Percentiles rank a stretch among this genome's conserved stretches.
phyloP scores from a whole-genome alignment of 345 rosid species.

The Hibiscus trionum region DNA sequence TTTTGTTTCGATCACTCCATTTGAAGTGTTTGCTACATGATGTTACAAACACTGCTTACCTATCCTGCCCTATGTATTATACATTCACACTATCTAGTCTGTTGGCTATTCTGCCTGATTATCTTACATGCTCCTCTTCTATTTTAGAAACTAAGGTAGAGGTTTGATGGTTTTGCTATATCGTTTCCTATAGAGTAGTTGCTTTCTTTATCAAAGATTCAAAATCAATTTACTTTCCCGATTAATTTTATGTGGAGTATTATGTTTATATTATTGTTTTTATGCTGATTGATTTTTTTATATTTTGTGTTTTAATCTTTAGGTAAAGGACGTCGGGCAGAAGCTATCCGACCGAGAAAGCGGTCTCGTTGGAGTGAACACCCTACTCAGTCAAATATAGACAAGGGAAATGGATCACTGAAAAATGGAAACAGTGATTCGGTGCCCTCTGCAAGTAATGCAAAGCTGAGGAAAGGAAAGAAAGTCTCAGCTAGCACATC shows the following conservation, averaged over 20 bases:
- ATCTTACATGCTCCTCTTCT: background rate
- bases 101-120: no score
- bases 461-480: slow-evolving; percentile 47
- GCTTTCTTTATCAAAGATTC: background rate
- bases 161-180: background rate
- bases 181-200: background rate
- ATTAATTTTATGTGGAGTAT: background rate
- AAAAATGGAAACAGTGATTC: slow-evolving; percentile 23
- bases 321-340: slow-evolving; percentile 28
- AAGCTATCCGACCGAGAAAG: slow-evolving; percentile 19
- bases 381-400: slow-evolving; percentile 25
- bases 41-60: background rate
- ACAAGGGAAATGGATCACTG: slow-evolving; percentile 35
- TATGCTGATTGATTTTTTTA: slow-evolving; percentile 5
- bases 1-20: background rate
- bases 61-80: background rate
- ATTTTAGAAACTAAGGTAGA: background rate
- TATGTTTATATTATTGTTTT: background rate
- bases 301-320: slow-evolving; percentile 18
- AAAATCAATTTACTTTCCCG: background rate
- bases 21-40: background rate
- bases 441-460: slow-evolving; percentile 30
- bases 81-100: no score
- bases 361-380: slow-evolving; percentile 34
- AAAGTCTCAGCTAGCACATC: slow-evolving; percentile 26